A percentile compares a stretch with the other conserved stretches of the same genome.
phyloP scores from a whole-genome alignment of 495 filamentous ascomycete species.

The Evansstolkia leycettana region DNA sequence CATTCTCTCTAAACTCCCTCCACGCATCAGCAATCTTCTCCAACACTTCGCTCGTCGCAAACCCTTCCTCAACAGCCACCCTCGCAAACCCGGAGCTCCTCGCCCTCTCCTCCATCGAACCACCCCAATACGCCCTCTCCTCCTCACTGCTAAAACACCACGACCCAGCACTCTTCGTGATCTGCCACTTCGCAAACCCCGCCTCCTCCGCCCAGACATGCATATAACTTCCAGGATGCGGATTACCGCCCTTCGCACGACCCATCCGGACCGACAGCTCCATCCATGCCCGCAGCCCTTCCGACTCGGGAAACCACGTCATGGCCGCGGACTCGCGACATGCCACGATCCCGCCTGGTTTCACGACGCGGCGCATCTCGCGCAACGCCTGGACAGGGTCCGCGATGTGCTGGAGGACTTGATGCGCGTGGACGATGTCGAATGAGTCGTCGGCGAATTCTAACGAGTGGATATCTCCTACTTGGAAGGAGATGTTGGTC shows the following conservation, averaged over 20 bases:
- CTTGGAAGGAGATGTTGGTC: slow-evolving; percentile 33
- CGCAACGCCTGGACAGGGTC: slow-evolving; percentile 30
- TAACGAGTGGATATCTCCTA: slow-evolving; percentile 33
- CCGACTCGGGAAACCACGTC: slow-evolving; percentile 35
- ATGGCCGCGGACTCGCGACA: slow-evolving; percentile 32
- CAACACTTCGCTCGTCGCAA: slow-evolving; percentile 25
- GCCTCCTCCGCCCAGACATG: slow-evolving; percentile 37
- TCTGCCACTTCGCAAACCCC: slow-evolving; percentile 23
- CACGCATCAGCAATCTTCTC: slow-evolving; percentile 27
- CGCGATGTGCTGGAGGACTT: slow-evolving; percentile 42
- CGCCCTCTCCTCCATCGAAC: slow-evolving; percentile 31
- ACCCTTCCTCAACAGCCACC: slow-evolving; percentile 22
- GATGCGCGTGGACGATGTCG: slow-evolving; percentile 47
- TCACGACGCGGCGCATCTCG: slow-evolving; percentile 39
- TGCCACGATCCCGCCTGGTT: slow-evolving; percentile 41
- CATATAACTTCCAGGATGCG: slow-evolving; percentile 32
- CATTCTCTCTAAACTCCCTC: slow-evolving; percentile 29
- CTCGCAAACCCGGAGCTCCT: slow-evolving; percentile 26
- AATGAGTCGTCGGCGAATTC: slow-evolving; percentile 39
- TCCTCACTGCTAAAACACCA: slow-evolving; percentile 36
- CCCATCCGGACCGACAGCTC: slow-evolving; percentile 21
- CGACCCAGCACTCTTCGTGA: slow-evolving; percentile 24
- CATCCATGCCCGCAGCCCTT: slow-evolving; percentile 28
- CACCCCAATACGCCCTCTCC: slow-evolving; percentile 36
- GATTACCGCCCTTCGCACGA: slow-evolving; percentile 27